phyloP scores from a whole-genome alignment of 495 filamentous ascomycete genomes.

The Tetracladium marchalianum region DNA sequence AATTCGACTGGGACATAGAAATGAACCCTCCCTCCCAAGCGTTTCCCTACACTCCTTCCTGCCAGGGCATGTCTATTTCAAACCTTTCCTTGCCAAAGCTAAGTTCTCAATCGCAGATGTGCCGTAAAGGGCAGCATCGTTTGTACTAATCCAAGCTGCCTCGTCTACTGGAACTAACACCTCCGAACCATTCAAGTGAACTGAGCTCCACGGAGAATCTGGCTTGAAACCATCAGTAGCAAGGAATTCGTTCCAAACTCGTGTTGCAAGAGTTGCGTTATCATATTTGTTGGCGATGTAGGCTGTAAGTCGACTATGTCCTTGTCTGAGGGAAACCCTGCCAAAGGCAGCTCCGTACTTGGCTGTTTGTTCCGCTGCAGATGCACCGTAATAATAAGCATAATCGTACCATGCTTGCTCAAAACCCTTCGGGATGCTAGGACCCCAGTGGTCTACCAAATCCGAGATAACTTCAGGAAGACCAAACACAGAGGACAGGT shows the following conservation, averaged over 20 bases:
- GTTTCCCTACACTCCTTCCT: too few relatives aligned
- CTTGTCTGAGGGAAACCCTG: conserved; percentile 27
- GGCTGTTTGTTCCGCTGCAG: conserved; percentile 26
- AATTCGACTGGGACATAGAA: too few relatives aligned
- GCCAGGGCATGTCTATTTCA: too few relatives aligned
- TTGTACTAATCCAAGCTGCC: conserved; percentile 32
- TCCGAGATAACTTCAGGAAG: conserved; percentile 34
- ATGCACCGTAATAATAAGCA: conserved; percentile 29
- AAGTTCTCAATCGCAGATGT: conserved; percentile 34
- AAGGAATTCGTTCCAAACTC: conserved; percentile 35
- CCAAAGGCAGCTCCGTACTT: conserved; percentile 34
- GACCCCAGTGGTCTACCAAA: conserved; percentile 25
- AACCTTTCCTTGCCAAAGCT: conserved; percentile 25
- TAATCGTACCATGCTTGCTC: conserved; percentile 35
- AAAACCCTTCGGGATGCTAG: conserved; percentile 22
- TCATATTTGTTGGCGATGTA: conserved; percentile 25
- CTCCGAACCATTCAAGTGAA: conserved; percentile 23
- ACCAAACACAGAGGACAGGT: conserved; percentile 37
- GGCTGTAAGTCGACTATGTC: conserved; percentile 35
- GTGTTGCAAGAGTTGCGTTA: conserved; percentile 25
- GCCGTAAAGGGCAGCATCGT: conserved; percentile 34
- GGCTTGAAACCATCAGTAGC: conserved; percentile 27
- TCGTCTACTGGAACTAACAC: conserved; percentile 31
- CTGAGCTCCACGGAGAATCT: conserved; percentile 23
- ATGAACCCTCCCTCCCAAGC: too few relatives aligned